Conservation (phyloP, 2,329 filamentous ascomycete genomes). For the Didymella sp. region DNA sequence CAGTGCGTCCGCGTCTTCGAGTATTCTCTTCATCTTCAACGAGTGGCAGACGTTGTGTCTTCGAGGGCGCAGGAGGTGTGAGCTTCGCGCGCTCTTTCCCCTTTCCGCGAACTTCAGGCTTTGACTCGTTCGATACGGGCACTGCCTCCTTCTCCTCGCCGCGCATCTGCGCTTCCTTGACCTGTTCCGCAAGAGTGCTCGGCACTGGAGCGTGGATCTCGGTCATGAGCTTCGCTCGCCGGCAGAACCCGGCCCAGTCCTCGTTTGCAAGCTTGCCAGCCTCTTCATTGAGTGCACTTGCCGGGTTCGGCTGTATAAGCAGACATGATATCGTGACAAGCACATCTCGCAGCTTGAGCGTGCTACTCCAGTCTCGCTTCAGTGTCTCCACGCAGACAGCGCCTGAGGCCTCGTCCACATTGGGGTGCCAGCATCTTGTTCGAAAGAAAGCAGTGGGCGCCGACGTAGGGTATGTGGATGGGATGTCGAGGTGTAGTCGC, state of each 20-base stretch:
- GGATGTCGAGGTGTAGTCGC: slow-evolving; percentile 66
- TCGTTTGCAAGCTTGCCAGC: slow-evolving; percentile 64
- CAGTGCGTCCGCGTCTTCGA: slow-evolving; percentile 27
- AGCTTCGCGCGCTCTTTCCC: slow-evolving; percentile 32
- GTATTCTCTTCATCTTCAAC: slow-evolving; percentile 47
- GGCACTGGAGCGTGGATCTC: slow-evolving; percentile 66
- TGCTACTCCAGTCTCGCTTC: slow-evolving; percentile 68
- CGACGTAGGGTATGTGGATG: slow-evolving; percentile 60
- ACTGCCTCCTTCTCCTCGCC: slow-evolving; percentile 57
- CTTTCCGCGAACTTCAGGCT: slow-evolving; percentile 31
- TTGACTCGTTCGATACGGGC: slow-evolving; percentile 20
- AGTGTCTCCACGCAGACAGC: slow-evolving; percentile 70
- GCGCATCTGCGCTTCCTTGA: slow-evolving; percentile 61
- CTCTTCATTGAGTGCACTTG: slow-evolving; percentile 67
- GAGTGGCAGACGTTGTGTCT: slow-evolving; percentile 25
- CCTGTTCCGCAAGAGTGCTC: slow-evolving; percentile 51
- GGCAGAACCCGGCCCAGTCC: slow-evolving; percentile 64
- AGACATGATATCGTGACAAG: slow-evolving; percentile 66
- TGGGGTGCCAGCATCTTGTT: slow-evolving; percentile 69
- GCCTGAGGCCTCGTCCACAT: slow-evolving; percentile 68
- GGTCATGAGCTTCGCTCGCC: slow-evolving; percentile 67
- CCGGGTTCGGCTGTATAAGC: slow-evolving; percentile 69
- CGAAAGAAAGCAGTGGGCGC: slow-evolving; percentile 66
- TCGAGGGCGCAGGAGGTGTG: slow-evolving; percentile 27
- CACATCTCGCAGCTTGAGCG: slow-evolving; percentile 65